These are phyloP conservation scores for Rhododendron henanense DNA, from an alignment of 148 eudicot species.

Conservation along the genomic window DNA sequence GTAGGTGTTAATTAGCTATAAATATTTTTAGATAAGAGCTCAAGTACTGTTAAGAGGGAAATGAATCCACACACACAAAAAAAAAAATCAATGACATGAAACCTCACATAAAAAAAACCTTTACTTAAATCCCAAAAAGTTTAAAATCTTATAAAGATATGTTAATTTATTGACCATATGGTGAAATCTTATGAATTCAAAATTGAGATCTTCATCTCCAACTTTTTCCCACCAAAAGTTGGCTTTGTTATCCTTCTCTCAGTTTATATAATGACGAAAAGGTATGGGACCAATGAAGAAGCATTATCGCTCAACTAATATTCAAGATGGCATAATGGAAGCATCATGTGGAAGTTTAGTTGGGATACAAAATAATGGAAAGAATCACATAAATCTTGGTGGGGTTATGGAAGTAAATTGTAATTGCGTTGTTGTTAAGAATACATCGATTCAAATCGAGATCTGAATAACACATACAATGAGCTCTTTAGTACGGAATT, in stretches of 20 bases:
- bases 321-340: conserved; percentile 8
- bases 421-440: neutral
- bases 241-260: neutral
- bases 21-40: too few relatives aligned
- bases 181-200: neutral
- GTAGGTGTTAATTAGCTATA: too few relatives aligned
- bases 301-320: neutral
- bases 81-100: neutral
- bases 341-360: neutral
- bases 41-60: too few relatives aligned
- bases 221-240: neutral
- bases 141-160: neutral
- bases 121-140: neutral
- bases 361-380: conserved; percentile 1
- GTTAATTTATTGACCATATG: neutral
- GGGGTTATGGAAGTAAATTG: conserved; percentile 7
- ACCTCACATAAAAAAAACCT: neutral
- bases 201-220: neutral
- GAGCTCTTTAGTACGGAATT: neutral
- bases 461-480: neutral
- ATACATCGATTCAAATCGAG: neutral
- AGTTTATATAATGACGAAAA: neutral
- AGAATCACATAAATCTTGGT: conserved; percentile 10
- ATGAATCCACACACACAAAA: too few relatives aligned
- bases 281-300: conserved; percentile 1